Conservation (phyloP, 2,329 filamentous ascomycete genomes). For the Hypoxylon sp. region DNA sequence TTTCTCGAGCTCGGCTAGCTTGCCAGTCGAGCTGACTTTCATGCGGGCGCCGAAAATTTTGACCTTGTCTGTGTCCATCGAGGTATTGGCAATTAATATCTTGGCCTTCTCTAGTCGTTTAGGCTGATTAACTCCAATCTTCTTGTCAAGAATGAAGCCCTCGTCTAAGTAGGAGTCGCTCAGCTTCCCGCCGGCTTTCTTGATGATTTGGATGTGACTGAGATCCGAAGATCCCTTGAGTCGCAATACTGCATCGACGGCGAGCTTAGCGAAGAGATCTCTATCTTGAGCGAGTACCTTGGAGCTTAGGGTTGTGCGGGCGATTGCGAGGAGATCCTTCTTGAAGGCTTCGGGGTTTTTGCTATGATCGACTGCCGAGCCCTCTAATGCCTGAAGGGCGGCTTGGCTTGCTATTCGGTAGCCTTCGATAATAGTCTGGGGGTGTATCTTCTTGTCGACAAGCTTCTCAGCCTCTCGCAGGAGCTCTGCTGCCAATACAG, state of each 20-base stretch:
- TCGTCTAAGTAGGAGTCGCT: slow-evolving; percentile 98
- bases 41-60: slow-evolving; percentile 99
- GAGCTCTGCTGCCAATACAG: slow-evolving; percentile 94
- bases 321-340: slow-evolving; percentile 90
- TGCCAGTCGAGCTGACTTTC: slow-evolving; percentile 95
- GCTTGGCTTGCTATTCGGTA: slow-evolving; percentile 97
- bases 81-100: slow-evolving; percentile 97
- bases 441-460: slow-evolving; percentile 98
- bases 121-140: slow-evolving; percentile 98
- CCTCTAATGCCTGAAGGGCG: slow-evolving; percentile 86
- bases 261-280: slow-evolving; percentile 90
- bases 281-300: slow-evolving; percentile 97
- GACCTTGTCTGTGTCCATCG: slow-evolving; percentile 99
- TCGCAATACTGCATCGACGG: slow-evolving; percentile 90
- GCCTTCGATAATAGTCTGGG: slow-evolving; percentile 98
- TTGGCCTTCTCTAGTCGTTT: slow-evolving; percentile 98
- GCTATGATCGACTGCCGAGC: slow-evolving; percentile 91
- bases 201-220: slow-evolving; percentile 99
- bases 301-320: slow-evolving; percentile 94
- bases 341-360: slow-evolving; percentile 86
- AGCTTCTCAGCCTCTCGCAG: slow-evolving; percentile 97
- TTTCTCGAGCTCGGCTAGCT: slow-evolving; percentile 98
- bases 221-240: slow-evolving; percentile 93
- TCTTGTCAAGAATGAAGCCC: slow-evolving; percentile 99
- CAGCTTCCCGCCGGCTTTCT: slow-evolving; percentile 98